phyloP scores from a whole-genome alignment of 2,329 filamentous ascomycete genomes.

The Fusarium oligoseptatum region DNA sequence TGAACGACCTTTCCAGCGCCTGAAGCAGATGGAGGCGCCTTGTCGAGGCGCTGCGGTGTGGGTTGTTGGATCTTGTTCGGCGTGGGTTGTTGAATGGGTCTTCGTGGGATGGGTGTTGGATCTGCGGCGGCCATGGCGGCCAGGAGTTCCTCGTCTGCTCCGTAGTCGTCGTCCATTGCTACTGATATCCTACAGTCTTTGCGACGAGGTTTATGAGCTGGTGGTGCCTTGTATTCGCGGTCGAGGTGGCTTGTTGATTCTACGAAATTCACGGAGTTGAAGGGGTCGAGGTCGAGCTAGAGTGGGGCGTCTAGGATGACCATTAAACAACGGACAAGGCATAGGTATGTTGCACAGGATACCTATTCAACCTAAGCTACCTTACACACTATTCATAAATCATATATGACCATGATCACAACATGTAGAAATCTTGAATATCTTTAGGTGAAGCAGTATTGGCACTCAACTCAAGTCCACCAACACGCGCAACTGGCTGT shows the following conservation, averaged over 20 bases:
- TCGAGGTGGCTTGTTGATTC: neutral
- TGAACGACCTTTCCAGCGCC: slow-evolving; percentile 76
- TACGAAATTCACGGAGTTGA: slow-evolving; percentile 29
- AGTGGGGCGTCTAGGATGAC: slow-evolving; percentile 24
- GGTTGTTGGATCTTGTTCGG: slow-evolving; percentile 62
- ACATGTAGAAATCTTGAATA: neutral
- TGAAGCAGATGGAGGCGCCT: slow-evolving; percentile 58
- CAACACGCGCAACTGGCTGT: neutral
- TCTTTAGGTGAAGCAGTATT: neutral
- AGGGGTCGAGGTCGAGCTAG: slow-evolving; percentile 10
- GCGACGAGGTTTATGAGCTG: neutral
- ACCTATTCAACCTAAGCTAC: neutral
- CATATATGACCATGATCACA: neutral
- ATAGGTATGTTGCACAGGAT: neutral
- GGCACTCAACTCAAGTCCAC: neutral
- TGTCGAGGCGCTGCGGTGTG: slow-evolving; percentile 69
- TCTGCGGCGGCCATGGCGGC: slow-evolving; percentile 67
- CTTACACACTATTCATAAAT: neutral
- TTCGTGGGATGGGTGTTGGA: slow-evolving; percentile 44
- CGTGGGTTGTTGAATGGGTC: slow-evolving; percentile 54
- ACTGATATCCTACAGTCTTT: neutral
- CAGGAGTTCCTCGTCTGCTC: slow-evolving; percentile 68
- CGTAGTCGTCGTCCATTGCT: slow-evolving; percentile 67
- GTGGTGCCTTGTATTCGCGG: neutral
- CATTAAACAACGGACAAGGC: neutral